Evolutionary conservation across 306 rosid species (phyloP).

Genomic region (Trichosanthes cucumerina): DNA sequence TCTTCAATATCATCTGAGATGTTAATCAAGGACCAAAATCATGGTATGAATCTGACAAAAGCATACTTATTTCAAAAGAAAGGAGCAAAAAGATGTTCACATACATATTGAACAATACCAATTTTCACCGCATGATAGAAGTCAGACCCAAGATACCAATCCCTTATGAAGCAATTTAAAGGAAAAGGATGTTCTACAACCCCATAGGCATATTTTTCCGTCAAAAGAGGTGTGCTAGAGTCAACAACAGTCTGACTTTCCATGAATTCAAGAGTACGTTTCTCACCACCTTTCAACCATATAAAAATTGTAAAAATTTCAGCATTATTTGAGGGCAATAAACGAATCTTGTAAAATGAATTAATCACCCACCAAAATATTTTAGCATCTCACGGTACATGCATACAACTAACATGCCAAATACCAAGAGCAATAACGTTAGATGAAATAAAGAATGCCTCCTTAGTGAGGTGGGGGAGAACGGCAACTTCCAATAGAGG

Average conservation of each 20-base stretch:
- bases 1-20: constrained; percentile 83
- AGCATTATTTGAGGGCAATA: constrained; percentile 2
- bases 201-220: constrained; percentile 72
- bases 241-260: constrained; percentile 60
- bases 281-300: constrained; percentile 71
- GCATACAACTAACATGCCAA: background rate
- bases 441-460: background rate
- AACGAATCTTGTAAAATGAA: background rate
- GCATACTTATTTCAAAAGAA: background rate
- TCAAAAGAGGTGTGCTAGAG: constrained; percentile 64
- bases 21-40: constrained; percentile 17
- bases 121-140: constrained; percentile 95
- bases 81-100: constrained; percentile 23
- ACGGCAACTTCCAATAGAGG: background rate
- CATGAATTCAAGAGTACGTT: constrained; percentile 77
- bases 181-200: constrained; percentile 98
- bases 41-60: background rate
- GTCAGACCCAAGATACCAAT: constrained; percentile 84
- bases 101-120: constrained; percentile 98
- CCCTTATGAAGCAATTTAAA: constrained; percentile 59
- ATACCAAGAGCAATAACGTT: background rate
- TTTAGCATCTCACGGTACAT: background rate
- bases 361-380: background rate
- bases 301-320: constrained; percentile 3
- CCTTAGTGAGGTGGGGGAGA: background rate